Percentiles rank a stretch among this genome's conserved stretches.
Conservation (phyloP, 2,329 filamentous ascomycete species). For the Conoideocrella luteorostrata region DNA sequence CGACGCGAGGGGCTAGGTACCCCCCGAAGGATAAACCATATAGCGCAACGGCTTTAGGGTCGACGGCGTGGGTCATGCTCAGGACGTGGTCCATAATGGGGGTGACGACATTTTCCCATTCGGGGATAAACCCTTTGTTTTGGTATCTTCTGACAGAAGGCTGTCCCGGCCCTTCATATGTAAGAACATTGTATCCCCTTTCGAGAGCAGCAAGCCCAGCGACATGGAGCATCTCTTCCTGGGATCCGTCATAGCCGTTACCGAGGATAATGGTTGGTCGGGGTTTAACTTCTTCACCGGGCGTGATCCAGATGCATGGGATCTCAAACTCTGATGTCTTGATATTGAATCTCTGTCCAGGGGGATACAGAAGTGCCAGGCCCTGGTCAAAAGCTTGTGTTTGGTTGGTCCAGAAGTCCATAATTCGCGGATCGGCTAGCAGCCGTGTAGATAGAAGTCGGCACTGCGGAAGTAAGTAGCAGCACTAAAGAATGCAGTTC, state of each 20-base stretch:
- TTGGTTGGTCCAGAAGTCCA: constrained; percentile 28
- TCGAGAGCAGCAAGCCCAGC: constrained; percentile 23
- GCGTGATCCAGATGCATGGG: constrained; percentile 23
- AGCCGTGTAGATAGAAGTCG: constrained; percentile 35
- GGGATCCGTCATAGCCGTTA: constrained; percentile 29
- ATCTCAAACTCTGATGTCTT: constrained; percentile 24
- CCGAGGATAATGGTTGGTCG: constrained; percentile 12
- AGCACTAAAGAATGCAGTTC: constrained; percentile 28
- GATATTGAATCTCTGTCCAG: constrained; percentile 26
- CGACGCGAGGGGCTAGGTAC: constrained; percentile 31
- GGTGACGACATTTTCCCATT: constrained; percentile 35
- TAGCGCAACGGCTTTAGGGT: constrained; percentile 25
- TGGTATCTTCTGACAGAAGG: constrained; percentile 33
- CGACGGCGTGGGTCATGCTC: constrained; percentile 19
- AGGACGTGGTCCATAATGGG: constrained; percentile 33
- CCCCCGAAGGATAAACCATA: constrained; percentile 37
- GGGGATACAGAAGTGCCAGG: constrained; percentile 24
- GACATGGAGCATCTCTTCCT: constrained; percentile 32
- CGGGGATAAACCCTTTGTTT: constrained; percentile 33
- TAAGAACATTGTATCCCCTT: constrained; percentile 36
- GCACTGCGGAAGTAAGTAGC: constrained; percentile 35
- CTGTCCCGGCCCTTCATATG: constrained; percentile 42
- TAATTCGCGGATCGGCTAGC: constrained; percentile 33
- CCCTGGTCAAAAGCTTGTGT: constrained; percentile 31
- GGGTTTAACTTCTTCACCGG: constrained; percentile 4